Percentiles rank a stretch among this genome's conserved stretches.
Evolutionary conservation across 2,329 filamentous ascomycete genomes (phyloP).

Genomic region (Sporothrix globosa): DNA sequence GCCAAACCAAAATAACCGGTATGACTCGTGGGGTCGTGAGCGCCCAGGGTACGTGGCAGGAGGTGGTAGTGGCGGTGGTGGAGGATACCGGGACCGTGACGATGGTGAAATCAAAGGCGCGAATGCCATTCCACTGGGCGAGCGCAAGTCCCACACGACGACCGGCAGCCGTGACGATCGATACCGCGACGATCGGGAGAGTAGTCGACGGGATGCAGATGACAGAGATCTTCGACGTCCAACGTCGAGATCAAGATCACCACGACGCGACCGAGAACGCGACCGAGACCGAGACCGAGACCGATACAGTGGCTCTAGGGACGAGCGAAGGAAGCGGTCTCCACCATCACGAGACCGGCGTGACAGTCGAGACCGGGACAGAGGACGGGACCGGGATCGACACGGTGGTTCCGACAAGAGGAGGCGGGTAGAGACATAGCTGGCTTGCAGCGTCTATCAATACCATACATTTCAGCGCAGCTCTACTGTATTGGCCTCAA

Average conservation of each 20-base stretch:
- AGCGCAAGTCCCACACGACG: conserved; percentile 50
- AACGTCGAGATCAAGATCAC: conserved; percentile 44
- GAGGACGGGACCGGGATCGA: conserved; percentile 50
- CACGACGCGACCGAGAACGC: conserved; percentile 47
- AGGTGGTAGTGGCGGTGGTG: conserved; percentile 44
- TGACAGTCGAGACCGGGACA: conserved; percentile 49
- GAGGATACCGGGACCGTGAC: conserved; percentile 39
- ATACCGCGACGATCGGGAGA: conserved; percentile 32
- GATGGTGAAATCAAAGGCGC: conserved; percentile 62
- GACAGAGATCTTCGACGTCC: conserved; percentile 41
- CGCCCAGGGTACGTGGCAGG: conserved; percentile 24
- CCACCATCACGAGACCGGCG: conserved; percentile 54
- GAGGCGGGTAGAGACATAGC: conserved; percentile 53
- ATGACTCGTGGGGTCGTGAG: conserved; percentile 38
- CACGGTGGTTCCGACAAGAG: conserved; percentile 62
- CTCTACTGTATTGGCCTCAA: background rate
- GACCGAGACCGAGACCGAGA: conserved; percentile 45
- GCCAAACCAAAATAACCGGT: conserved; percentile 37
- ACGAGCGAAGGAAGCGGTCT: conserved; percentile 58
- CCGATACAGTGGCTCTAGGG: conserved; percentile 45
- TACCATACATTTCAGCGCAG: background rate
- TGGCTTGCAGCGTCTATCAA: background rate
- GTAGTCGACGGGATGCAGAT: conserved; percentile 39
- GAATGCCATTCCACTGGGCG: conserved; percentile 71
- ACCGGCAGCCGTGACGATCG: conserved; percentile 31